phyloP scores from a whole-genome alignment of 2,329 filamentous ascomycete species.

The Talaromyces islandicus region DNA sequence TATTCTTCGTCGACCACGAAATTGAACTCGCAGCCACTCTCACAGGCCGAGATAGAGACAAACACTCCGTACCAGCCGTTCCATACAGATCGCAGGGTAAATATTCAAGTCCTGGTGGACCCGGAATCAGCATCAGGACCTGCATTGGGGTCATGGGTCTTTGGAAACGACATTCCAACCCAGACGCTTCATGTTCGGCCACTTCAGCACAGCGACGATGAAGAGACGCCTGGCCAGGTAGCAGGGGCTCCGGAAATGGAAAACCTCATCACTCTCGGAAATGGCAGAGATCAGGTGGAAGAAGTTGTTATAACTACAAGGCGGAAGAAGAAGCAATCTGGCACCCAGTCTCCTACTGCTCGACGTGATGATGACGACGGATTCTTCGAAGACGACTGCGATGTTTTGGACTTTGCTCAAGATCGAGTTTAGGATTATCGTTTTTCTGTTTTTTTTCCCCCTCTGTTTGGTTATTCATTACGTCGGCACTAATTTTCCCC shows the following conservation, averaged over 20 bases:
- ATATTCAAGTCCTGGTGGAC: constrained; percentile 60
- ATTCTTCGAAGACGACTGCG: constrained; percentile 90
- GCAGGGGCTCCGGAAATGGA: constrained; percentile 39
- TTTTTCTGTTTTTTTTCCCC: not conserved
- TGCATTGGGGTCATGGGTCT: constrained; percentile 43
- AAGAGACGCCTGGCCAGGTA: constrained; percentile 23
- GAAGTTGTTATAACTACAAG: constrained; percentile 79
- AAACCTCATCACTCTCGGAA: constrained; percentile 45
- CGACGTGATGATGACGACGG: constrained; percentile 53
- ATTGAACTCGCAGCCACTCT: constrained; percentile 49
- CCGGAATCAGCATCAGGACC: constrained; percentile 36
- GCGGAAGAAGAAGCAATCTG: constrained; percentile 52
- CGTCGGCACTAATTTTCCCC: not conserved
- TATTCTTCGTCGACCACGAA: constrained; percentile 35
- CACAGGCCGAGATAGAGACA: constrained; percentile 88
- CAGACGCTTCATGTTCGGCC: constrained; percentile 43
- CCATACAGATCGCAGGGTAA: constrained; percentile 81
- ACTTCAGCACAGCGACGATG: constrained; percentile 35
- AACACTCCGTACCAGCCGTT: constrained; percentile 95
- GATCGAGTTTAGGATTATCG: constrained; percentile 42
- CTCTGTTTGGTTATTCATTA: not conserved
- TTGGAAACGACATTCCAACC: constrained; percentile 46
- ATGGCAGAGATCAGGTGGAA: constrained; percentile 57
- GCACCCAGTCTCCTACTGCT: constrained; percentile 26
- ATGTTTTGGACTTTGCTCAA: constrained; percentile 78